These are phyloP conservation scores for Macrophomina tecta DNA, from an alignment of 2,329 filamentous ascomycete species.

Conservation along the genomic window DNA sequence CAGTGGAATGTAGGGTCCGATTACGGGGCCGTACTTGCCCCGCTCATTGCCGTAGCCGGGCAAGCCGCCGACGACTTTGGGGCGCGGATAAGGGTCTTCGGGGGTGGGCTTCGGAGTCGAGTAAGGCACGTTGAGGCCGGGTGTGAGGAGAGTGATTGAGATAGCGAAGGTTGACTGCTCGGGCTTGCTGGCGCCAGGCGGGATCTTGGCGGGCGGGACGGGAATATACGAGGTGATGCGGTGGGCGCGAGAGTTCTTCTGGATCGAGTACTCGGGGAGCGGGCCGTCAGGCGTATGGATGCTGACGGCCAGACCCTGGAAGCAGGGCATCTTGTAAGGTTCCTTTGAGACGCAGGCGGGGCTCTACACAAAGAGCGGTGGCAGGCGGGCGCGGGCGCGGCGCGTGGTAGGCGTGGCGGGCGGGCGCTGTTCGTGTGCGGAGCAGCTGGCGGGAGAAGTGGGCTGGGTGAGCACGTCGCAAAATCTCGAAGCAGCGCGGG, in stretches of 20 bases:
- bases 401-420: not conserved
- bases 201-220: constrained; percentile 84
- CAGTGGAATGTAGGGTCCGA: constrained; percentile 88
- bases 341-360: constrained; percentile 11
- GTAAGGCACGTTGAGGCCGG: constrained; percentile 87
- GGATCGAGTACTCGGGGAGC: constrained; percentile 90
- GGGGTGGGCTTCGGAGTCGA: constrained; percentile 82
- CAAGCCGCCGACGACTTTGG: constrained; percentile 78
- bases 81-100: constrained; percentile 78
- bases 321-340: constrained; percentile 77
- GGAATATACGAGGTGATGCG: constrained; percentile 98
- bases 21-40: constrained; percentile 61
- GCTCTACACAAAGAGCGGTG: constrained; percentile 28
- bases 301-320: constrained; percentile 98
- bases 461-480: constrained; percentile 5
- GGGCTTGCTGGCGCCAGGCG: constrained; percentile 70
- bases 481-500: constrained; percentile 18
- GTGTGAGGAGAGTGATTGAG: constrained; percentile 92
- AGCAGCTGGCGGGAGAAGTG: not conserved
- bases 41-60: constrained; percentile 60
- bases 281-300: constrained; percentile 84
- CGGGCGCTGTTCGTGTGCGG: not conserved
- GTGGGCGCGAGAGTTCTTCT: constrained; percentile 88
- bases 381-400: constrained; percentile 8
- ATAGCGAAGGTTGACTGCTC: constrained; percentile 97